Conservation (phyloP, 495 filamentous ascomycete genomes). For the Venustampulla echinocandica region DNA sequence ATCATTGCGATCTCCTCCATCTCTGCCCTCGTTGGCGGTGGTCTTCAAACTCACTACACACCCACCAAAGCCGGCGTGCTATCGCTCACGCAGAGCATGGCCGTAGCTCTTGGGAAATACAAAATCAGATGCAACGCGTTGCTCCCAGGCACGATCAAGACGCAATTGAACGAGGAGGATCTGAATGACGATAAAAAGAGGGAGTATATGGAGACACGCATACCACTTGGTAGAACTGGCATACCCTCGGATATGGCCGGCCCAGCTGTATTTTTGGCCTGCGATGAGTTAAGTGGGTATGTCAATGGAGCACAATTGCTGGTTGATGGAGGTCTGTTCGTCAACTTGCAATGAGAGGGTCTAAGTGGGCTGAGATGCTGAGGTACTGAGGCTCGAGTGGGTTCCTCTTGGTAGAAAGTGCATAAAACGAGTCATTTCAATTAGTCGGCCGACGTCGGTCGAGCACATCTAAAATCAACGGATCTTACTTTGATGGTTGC, state of each 20-base stretch:
- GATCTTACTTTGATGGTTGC: too few relatives aligned
- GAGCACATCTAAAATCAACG: too few relatives aligned
- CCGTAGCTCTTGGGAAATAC: slow-evolving; percentile 68
- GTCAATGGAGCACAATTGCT: slow-evolving; percentile 77
- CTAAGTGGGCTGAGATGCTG: neutral
- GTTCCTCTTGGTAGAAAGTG: too few relatives aligned
- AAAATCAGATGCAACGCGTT: slow-evolving; percentile 78
- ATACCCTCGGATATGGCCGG: slow-evolving; percentile 63
- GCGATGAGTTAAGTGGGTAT: slow-evolving; percentile 67
- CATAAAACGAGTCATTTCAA: too few relatives aligned
- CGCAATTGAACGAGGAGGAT: slow-evolving; percentile 81
- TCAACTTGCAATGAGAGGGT: slow-evolving; percentile 42
- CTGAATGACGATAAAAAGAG: slow-evolving; percentile 61
- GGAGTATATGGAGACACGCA: slow-evolving; percentile 74
- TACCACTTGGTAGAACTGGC: slow-evolving; percentile 70
- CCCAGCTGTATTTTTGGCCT: slow-evolving; percentile 79
- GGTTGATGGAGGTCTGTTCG: slow-evolving; percentile 72
- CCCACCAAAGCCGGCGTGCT: slow-evolving; percentile 84
- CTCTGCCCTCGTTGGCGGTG: slow-evolving; percentile 75
- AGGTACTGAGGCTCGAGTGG: too few relatives aligned
- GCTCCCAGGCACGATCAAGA: slow-evolving; percentile 76
- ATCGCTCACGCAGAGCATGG: slow-evolving; percentile 76
- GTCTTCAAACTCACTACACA: slow-evolving; percentile 76
- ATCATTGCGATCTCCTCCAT: slow-evolving; percentile 85
- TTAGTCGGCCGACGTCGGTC: too few relatives aligned